A percentile compares a stretch with the other conserved stretches of the same genome.
Evolutionary conservation across 2,329 filamentous ascomycete species (phyloP).

Genomic region (Epichloe bromicola): DNA sequence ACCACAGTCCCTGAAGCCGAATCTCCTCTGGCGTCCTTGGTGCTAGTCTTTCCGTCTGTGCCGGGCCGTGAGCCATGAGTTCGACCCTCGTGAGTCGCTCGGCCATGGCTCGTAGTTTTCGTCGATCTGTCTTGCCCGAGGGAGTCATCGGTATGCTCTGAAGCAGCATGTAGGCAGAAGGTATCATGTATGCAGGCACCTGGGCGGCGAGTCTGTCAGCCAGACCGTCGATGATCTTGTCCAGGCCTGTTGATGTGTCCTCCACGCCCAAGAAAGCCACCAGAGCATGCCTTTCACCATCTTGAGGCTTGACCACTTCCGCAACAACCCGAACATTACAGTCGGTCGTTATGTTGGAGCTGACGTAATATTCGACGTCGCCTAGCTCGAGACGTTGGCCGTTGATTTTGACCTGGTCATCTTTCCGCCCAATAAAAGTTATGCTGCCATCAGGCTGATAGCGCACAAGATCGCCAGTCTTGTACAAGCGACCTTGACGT

Average conservation of each 20-base stretch:
- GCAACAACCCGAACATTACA: neutral
- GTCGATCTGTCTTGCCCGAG: constrained; percentile 11
- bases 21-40: neutral
- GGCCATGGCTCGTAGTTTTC: constrained; percentile 4
- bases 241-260: neutral
- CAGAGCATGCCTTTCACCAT: neutral
- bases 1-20: constrained; percentile 7
- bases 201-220: neutral
- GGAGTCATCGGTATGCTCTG: constrained; percentile 7
- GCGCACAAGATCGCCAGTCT: constrained; percentile 13
- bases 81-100: constrained; percentile 5
- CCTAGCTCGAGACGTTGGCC: constrained; percentile 21
- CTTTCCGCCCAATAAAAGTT: constrained; percentile 29
- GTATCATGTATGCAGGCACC: constrained; percentile 8
- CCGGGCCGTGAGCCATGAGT: neutral
- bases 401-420: constrained; percentile 42
- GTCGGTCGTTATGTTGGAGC: neutral
- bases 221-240: neutral
- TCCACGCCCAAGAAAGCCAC: neutral
- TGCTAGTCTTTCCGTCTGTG: neutral
- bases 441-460: constrained; percentile 23
- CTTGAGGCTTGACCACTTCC: neutral
- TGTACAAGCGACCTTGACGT: constrained; percentile 9
- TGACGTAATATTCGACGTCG: constrained; percentile 3
- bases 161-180: constrained; percentile 7